Evolutionary conservation across 768 basidiomycete species (phyloP), one percentile per base, ranked within the genome.

Genomic region (Mycena olivaceomarginata): DNA sequence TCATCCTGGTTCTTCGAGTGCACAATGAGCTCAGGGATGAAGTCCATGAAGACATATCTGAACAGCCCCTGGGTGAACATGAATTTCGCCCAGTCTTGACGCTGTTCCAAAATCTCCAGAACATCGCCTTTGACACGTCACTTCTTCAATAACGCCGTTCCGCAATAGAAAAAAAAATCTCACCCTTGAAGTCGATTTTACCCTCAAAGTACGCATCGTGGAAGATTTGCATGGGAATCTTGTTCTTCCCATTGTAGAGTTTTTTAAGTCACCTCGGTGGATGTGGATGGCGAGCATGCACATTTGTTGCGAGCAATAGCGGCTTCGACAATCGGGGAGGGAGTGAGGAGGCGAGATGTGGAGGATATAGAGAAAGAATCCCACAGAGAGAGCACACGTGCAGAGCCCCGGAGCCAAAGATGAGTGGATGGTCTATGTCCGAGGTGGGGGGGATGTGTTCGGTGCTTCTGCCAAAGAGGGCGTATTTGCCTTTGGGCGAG

Each of bases 201-300:
- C 94, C 94, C 66, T 98, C 97, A 84, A 99, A 99, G 88, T 95
- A 99, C 78, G 97, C 96, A 89, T 99, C 98, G 83, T 99, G 94
- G 90, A 98, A 98, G 80, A 95, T 87, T 87, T 99, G 98, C 94
- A 98, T 98, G 67, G 97, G 97, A 74, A 99, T 99, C 87, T 98
- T 99, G 81, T 93, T 92, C 86, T 94, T 95, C 79, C 93, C 94
- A 41, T 92, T 86, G 88, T 98, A 99, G 75, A 92, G 89, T 88
- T 93, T 95, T n/a, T n/a, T n/a, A n/a, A n/a, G n/a, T n/a, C n/a
- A n/a, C n/a, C n/a, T n/a, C n/a, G n/a, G n/a, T n/a, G n/a, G n/a
- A n/a, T n/a, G n/a, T n/a, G n/a, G n/a, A n/a, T n/a, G n/a, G n/a
- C n/a, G n/a, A n/a, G n/a, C n/a, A n/a, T n/a, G n/a, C n/a, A n/a